phyloP scores from a whole-genome alignment of 345 rosid genomes.

The Arabidopsis thaliana region TAIR10.1 NC_003075.7:11488001-11488500 shows the following conservation, averaged over 20 bases:
- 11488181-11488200: constrained; percentile 61
- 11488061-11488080: constrained; percentile 53
- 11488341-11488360: neutral
- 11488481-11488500: constrained; percentile 62
- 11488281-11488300: constrained; percentile 47
- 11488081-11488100: constrained; percentile 65
- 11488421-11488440: constrained; percentile 60
- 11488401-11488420: constrained; percentile 51
- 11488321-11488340: neutral
- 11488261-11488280: constrained; percentile 74
- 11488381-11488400: constrained; percentile 10
- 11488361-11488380: constrained; percentile 23
- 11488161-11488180: constrained; percentile 59
- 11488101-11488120: constrained; percentile 45
- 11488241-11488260: constrained; percentile 54
- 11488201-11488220: constrained; percentile 53
- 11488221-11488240: constrained; percentile 69
- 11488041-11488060: neutral
- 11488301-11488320: neutral
- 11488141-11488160: constrained; percentile 56
- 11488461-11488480: constrained; percentile 41
- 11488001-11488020: neutral
- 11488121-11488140: constrained; percentile 70
- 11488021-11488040: neutral
- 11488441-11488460: constrained; percentile 63